These are phyloP conservation scores for Brettanomyces nanus DNA, from an alignment of 805 yeast species.

Conservation along the genomic window DNA sequence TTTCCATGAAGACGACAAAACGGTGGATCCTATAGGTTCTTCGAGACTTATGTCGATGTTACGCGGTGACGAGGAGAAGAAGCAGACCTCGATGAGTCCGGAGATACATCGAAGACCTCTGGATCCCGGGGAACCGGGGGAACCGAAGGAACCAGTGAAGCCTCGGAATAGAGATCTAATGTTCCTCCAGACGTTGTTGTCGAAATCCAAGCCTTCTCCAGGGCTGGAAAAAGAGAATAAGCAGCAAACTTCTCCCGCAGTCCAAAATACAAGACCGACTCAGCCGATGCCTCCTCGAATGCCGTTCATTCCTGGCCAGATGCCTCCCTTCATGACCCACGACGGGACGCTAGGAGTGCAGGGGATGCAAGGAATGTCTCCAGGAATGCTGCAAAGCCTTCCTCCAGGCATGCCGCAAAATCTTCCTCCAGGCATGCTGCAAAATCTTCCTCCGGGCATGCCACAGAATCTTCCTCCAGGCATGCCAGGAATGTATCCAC, in stretches of 20 bases:
- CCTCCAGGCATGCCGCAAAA: not conserved
- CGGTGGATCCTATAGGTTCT: slow-evolving; percentile 14
- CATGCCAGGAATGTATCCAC: not conserved
- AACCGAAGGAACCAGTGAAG: not conserved
- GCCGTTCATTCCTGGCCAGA: too few species aligned
- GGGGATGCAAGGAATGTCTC: too few species aligned
- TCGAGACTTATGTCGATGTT: slow-evolving; percentile 17
- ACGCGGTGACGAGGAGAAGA: slow-evolving; percentile 1
- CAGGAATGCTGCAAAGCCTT: too few species aligned
- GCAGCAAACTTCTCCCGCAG: too few species aligned
- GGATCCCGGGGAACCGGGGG: not conserved
- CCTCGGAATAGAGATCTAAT: slow-evolving; percentile 25
- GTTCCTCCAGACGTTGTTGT: slow-evolving; percentile 40
- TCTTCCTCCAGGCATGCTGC: too few species aligned
- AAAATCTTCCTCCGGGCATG: too few species aligned
- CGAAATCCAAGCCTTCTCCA: slow-evolving; percentile 26
- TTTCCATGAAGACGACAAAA: slow-evolving; percentile 14
- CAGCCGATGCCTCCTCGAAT: too few species aligned
- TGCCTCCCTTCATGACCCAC: too few species aligned
- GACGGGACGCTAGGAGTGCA: too few species aligned
- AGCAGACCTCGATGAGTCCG: slow-evolving; percentile 1
- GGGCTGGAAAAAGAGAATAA: too few species aligned
- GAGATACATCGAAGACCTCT: too few species aligned
- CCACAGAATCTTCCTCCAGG: slow-evolving; percentile 2
- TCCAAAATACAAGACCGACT: too few species aligned